Conservation (phyloP, 495 filamentous ascomycete genomes). For the Neurospora tetraspora region DNA sequence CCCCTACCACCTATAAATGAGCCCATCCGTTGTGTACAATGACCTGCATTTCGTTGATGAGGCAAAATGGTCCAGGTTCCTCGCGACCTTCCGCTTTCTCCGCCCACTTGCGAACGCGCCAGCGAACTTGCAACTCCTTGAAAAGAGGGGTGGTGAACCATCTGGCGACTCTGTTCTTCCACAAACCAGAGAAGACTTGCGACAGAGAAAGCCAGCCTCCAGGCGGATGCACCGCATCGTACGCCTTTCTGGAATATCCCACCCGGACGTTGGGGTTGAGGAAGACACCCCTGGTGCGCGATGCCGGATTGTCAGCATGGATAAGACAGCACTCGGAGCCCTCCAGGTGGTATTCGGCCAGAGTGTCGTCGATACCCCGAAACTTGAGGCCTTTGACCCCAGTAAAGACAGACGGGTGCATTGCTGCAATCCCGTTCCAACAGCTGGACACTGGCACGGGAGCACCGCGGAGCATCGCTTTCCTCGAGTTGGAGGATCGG, state of each 20-base stretch:
- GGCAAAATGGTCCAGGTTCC: slow-evolving; percentile 53
- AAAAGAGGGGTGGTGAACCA: slow-evolving; percentile 19
- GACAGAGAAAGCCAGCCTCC: slow-evolving; percentile 24
- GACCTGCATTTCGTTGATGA: slow-evolving; percentile 82
- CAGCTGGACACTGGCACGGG: slow-evolving; percentile 66
- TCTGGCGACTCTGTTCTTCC: slow-evolving; percentile 35
- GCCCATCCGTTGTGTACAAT: slow-evolving; percentile 65
- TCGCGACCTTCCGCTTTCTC: slow-evolving; percentile 29
- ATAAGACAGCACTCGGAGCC: slow-evolving; percentile 78
- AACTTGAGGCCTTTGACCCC: slow-evolving; percentile 36
- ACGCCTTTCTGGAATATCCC: slow-evolving; percentile 52
- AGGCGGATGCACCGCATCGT: slow-evolving; percentile 29
- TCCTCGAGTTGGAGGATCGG: slow-evolving; percentile 45
- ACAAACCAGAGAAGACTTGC: slow-evolving; percentile 24
- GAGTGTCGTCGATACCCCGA: slow-evolving; percentile 58
- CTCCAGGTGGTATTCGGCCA: slow-evolving; percentile 61
- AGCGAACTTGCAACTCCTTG: slow-evolving; percentile 23
- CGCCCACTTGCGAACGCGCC: slow-evolving; percentile 30
- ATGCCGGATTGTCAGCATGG: slow-evolving; percentile 58
- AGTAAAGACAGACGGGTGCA: slow-evolving; percentile 19
- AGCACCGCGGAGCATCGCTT: slow-evolving; percentile 41
- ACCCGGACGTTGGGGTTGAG: slow-evolving; percentile 74
- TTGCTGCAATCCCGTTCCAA: slow-evolving; percentile 69
- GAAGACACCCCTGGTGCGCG: slow-evolving; percentile 49
- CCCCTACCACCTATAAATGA: slow-evolving; percentile 44